These are phyloP conservation scores for Psidium friedrichsthalianum DNA, from an alignment of 345 rosid species.

Conservation along the genomic window DNA sequence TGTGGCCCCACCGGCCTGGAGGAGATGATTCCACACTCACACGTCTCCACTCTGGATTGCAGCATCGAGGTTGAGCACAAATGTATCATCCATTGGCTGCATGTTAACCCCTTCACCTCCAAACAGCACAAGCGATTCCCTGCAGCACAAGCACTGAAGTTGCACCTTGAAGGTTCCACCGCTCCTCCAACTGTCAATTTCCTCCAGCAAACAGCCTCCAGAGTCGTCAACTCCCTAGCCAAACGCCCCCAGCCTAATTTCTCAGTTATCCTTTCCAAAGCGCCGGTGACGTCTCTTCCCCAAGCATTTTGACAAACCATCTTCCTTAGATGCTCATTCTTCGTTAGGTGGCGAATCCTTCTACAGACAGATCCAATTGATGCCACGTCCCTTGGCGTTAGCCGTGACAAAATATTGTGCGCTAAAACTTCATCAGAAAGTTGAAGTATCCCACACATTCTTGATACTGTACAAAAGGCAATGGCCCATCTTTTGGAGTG, in stretches of 20 bases:
- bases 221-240: constrained; percentile 80
- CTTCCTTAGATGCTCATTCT: constrained; percentile 78
- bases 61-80: constrained; percentile 82
- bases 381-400: no score
- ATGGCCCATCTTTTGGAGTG: no score
- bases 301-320: constrained; percentile 93
- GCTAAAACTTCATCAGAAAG: no score
- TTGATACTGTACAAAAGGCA: no score
- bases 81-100: constrained; percentile 95
- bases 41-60: constrained; percentile 66
- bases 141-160: constrained; percentile 89
- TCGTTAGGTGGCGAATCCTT: constrained; percentile 43
- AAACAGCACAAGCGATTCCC: constrained; percentile 76
- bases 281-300: constrained; percentile 87
- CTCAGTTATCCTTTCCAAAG: constrained; percentile 70
- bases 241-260: constrained; percentile 89
- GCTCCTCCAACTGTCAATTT: constrained; percentile 76
- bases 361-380: no score
- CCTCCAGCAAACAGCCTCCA: constrained; percentile 89
- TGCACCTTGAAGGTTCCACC: constrained; percentile 87
- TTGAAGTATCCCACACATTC: no score
- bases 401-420: no score
- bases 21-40: constrained; percentile 71
- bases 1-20: constrained; percentile 95
- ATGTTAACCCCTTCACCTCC: constrained; percentile 95